phyloP scores from a whole-genome alignment of 2,329 filamentous ascomycete genomes.

The Claviceps sp. region DNA sequence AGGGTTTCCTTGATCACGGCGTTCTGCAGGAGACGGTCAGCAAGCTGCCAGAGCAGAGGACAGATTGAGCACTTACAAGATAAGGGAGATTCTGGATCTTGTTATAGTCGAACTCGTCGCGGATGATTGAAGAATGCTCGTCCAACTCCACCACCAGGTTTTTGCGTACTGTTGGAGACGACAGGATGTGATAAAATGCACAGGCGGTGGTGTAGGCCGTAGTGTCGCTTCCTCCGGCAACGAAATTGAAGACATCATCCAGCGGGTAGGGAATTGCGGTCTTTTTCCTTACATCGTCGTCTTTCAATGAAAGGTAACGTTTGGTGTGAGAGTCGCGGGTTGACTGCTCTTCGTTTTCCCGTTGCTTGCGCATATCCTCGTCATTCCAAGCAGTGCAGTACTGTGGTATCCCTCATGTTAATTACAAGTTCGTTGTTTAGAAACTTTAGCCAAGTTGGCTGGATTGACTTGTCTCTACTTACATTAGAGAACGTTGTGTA shows the following conservation, averaged over 20 bases:
- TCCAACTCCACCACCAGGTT: not conserved
- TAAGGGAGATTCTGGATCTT: not conserved
- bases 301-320: not conserved
- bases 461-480: not conserved
- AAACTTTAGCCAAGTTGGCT: no score
- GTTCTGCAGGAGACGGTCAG: not conserved
- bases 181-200: conserved; percentile 1
- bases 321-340: not conserved
- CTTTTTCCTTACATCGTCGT: not conserved
- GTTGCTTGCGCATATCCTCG: not conserved
- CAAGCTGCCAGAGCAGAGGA: not conserved
- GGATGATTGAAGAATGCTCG: not conserved
- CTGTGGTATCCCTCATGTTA: not conserved
- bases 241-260: conserved; percentile 1
- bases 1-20: conserved; percentile 1
- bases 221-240: conserved; percentile 1
- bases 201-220: not conserved
- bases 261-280: not conserved
- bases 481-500: not conserved
- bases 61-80: not conserved
- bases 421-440: no score
- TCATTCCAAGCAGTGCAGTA: not conserved
- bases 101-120: not conserved
- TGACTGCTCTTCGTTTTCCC: not conserved
- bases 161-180: not conserved